phyloP scores from a whole-genome alignment of 331 rosid species.

The Quercus lobata region DNA sequence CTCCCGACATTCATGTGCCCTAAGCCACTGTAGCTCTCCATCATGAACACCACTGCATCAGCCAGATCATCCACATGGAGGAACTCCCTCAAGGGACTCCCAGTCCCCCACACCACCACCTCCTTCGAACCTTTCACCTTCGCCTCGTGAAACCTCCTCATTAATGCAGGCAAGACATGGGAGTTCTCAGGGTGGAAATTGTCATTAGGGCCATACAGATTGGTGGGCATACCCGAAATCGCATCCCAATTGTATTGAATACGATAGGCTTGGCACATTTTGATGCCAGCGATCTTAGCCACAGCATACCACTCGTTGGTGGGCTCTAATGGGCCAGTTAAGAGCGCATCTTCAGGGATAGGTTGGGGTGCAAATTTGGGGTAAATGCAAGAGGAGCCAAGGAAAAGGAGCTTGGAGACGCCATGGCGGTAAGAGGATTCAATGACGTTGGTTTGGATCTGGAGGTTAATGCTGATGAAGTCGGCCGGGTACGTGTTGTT shows the following conservation, averaged over 20 bases:
- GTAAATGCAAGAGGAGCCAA: conserved; percentile 93
- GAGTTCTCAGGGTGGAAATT: conserved; percentile 94
- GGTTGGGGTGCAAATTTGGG: conserved; percentile 99
- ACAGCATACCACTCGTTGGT: conserved; percentile 97
- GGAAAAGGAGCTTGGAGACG: conserved; percentile 67
- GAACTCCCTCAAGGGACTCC: conserved; percentile 94
- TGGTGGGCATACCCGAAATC: conserved; percentile 95
- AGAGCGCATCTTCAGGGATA: conserved; percentile 71
- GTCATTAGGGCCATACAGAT: conserved; percentile 79
- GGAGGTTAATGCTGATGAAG: conserved; percentile 84
- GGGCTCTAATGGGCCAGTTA: conserved; percentile 87
- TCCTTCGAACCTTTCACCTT: conserved; percentile 71
- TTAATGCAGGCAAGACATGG: conserved; percentile 85
- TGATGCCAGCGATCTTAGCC: conserved; percentile 96
- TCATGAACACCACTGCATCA: conserved; percentile 68
- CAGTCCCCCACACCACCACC: conserved; percentile 97
- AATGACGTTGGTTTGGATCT: conserved; percentile 87
- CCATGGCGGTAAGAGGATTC: conserved; percentile 70
- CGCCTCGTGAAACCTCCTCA: conserved; percentile 95
- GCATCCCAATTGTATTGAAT: conserved; percentile 85
- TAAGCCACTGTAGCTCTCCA: conserved; percentile 72
- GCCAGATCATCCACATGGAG: conserved; percentile 92
- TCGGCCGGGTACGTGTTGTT: conserved; percentile 94
- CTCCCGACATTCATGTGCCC: conserved; percentile 93
- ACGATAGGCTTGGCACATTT: conserved; percentile 93